Evolutionary conservation across 352 stramenopile species (phyloP).

Genomic region (Globisporangium emineosum): DNA sequence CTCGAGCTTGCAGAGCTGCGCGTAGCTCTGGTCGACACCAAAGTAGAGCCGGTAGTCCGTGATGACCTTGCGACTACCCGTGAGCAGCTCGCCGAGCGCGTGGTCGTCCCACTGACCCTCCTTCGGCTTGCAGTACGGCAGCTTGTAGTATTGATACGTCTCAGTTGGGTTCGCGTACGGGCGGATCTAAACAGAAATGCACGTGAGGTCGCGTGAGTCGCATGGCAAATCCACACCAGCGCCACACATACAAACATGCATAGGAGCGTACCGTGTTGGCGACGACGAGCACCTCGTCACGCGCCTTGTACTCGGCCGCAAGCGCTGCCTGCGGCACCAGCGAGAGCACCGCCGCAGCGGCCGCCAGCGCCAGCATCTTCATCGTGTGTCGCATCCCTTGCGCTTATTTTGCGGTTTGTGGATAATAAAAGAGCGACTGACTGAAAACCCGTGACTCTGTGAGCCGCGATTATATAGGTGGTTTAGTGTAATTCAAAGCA

Average conservation of each 20-base stretch:
- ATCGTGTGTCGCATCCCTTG: neutral
- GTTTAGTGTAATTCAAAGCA: too few relatives aligned
- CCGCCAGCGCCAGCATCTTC: constrained; percentile 1
- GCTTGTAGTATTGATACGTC: constrained; percentile 98
- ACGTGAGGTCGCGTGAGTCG: neutral
- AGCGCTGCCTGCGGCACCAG: neutral
- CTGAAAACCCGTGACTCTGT: neutral
- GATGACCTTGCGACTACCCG: constrained; percentile 92
- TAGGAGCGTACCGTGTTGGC: constrained; percentile 54
- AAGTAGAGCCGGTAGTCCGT: constrained; percentile 85
- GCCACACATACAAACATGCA: neutral
- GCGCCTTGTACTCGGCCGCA: constrained; percentile 37
- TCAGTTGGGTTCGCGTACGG: constrained; percentile 98
- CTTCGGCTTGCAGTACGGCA: constrained; percentile 93
- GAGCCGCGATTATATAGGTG: neutral
- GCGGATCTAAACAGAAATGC: constrained; percentile 42
- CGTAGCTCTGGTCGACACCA: constrained; percentile 79
- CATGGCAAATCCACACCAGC: constrained; percentile 1
- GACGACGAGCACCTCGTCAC: constrained; percentile 67
- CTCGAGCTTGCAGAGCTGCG: constrained; percentile 87
- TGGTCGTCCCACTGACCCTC: constrained; percentile 87
- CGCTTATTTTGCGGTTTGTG: constrained; percentile 8
- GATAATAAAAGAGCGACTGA: constrained; percentile 2
- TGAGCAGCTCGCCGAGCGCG: constrained; percentile 93
- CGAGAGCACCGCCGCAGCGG: constrained; percentile 4